Evolutionary conservation across 495 filamentous ascomycete genomes (phyloP), one percentile per base, ranked within the genome.

Genomic region (Penicillium bovifimosum): DNA sequence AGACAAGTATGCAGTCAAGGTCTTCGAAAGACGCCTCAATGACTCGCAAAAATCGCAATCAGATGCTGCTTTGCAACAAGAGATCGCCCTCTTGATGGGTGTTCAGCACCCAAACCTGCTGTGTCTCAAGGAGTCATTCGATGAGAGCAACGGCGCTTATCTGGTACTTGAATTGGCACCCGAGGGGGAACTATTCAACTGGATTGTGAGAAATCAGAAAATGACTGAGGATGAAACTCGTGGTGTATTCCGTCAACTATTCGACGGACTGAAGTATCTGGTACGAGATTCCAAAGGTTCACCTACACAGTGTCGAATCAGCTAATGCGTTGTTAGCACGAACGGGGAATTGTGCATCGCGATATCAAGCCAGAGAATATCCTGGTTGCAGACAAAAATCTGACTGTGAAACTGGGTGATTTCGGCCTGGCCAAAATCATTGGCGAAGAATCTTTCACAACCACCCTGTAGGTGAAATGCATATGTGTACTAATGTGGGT

Each of bases 341-440:
- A 97, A 47, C 88, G 95, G 56, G 91, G 90, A 58, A 96, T 97
- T 61, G 92, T 96, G 7, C 95, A 99, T 69, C 88, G 95, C 42
- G 95, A 99, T 60, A 96, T 99, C 64, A 99, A 99, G 68, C 95
- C 95, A 1, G 95, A 99, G 66, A 99, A 99, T 54, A 99, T 99
- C 42, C 79, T 99, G 8, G 69, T 99, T 16, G 78, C 84, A 27
- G 90, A 97, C 65, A 86, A 87, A 45, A 78, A 91, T 6, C 70
- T 97, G 32, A 82, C 81, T 36, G 86, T 96, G 52, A 99, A 99
- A 70, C 74, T 99, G 51, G 95, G 90, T 2, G 95, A 99, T 67
- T 99, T 99, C 69, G 95, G 95, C 20, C 80, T 99, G 26, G 93
- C 95, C 18, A 99, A 99, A 67, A 97, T 97, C 56, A 96, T 97